phyloP scores from a whole-genome alignment of 1,139 yeast species.

The Lodderomyces metapsilosis region DNA sequence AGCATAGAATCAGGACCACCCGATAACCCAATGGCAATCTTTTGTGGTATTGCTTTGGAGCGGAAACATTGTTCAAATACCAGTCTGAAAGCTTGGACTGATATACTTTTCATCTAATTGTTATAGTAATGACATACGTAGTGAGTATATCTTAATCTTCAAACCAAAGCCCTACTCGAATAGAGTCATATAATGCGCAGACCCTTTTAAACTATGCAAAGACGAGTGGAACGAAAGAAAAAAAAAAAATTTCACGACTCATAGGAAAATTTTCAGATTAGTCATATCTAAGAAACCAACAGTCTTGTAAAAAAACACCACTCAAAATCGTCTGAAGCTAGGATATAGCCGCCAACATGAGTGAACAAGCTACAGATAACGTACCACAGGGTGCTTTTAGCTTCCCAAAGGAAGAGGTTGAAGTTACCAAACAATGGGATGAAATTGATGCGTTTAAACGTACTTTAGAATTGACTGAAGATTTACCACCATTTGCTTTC shows the following conservation, averaged over 20 bases:
- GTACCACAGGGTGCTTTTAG: constrained; percentile 37
- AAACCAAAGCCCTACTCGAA: too few species aligned
- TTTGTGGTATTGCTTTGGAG: constrained; percentile 15
- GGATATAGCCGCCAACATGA: too few species aligned
- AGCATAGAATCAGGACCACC: constrained; percentile 88
- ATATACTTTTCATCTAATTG: not conserved
- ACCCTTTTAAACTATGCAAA: not conserved
- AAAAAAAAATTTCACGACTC: not conserved
- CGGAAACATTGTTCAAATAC: not conserved
- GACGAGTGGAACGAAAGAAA: constrained; percentile 1
- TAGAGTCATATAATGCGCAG: too few species aligned
- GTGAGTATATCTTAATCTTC: too few species aligned
- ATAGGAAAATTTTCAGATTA: constrained; percentile 7
- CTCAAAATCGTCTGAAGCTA: too few species aligned
- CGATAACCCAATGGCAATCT: constrained; percentile 51
- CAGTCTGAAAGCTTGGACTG: not conserved
- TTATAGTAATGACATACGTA: too few species aligned
- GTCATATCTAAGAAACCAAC: too few species aligned
- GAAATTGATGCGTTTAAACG: constrained; percentile 91
- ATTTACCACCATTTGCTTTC: constrained; percentile 83
- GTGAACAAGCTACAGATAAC: constrained; percentile 19
- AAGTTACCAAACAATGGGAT: constrained; percentile 76
- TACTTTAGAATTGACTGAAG: constrained; percentile 79
- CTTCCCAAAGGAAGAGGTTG: constrained; percentile 88
- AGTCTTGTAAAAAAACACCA: too few species aligned